Evolutionary conservation across 441 rosid genomes (phyloP).

Genomic region (Populus tomentosa): DNA sequence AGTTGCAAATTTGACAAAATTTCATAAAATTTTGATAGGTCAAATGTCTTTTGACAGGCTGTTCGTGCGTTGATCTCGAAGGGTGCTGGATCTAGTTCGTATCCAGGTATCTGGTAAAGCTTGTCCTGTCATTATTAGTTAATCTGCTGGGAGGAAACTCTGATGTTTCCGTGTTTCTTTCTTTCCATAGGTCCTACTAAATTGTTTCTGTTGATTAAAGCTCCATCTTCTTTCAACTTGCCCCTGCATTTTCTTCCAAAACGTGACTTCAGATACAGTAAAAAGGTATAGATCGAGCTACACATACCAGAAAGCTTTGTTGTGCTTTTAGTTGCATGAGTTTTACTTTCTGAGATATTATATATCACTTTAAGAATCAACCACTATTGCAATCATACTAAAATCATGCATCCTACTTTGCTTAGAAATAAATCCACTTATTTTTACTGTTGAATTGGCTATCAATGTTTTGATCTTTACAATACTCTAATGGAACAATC

Average conservation of each 20-base stretch:
- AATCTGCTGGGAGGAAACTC: slow-evolving; percentile 12
- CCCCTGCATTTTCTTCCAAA: slow-evolving; percentile 91
- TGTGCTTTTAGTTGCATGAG: not conserved
- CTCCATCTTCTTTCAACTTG: slow-evolving; percentile 62
- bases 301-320: not conserved
- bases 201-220: slow-evolving; percentile 76
- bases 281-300: slow-evolving; percentile 47
- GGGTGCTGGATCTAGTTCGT: slow-evolving; percentile 75
- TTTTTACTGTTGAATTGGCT: not conserved
- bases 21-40: not conserved
- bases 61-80: slow-evolving; percentile 63
- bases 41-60: slow-evolving; percentile 40
- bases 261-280: slow-evolving; percentile 81
- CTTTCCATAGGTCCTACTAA: slow-evolving; percentile 56
- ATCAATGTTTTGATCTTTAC: not conserved
- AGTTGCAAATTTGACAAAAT: not conserved
- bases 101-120: slow-evolving; percentile 54
- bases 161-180: not conserved
- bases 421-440: not conserved
- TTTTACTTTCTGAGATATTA: not conserved
- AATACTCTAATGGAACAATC: not conserved
- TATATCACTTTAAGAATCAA: not conserved
- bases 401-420: not conserved
- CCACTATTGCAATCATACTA: not conserved
- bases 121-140: not conserved